phyloP scores from a whole-genome alignment of 2,329 filamentous ascomycete species.

The Sporothrix humicola region DNA sequence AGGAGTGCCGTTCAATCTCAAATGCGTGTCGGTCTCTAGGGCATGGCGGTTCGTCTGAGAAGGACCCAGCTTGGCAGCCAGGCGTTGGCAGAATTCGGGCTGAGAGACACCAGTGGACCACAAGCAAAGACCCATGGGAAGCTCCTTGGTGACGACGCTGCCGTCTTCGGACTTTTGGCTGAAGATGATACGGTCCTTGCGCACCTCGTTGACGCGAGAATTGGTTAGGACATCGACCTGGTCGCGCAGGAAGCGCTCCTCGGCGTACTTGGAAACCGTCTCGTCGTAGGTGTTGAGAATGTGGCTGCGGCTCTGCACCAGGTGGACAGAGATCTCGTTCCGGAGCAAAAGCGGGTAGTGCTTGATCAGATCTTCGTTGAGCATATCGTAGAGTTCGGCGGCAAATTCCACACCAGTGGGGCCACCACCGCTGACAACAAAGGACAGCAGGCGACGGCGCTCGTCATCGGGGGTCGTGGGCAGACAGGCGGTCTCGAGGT shows the following conservation, averaged over 20 bases:
- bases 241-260: conserved; percentile 88
- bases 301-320: conserved; percentile 92
- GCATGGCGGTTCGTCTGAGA: conserved; percentile 87
- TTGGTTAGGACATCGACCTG: conserved; percentile 92
- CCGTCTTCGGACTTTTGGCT: conserved; percentile 76
- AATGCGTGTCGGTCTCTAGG: conserved; percentile 91
- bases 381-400: conserved; percentile 90
- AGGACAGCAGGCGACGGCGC: conserved; percentile 83
- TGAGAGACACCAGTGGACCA: conserved; percentile 97
- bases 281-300: conserved; percentile 99
- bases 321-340: conserved; percentile 96
- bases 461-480: conserved; percentile 91
- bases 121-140: conserved; percentile 93
- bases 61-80: conserved; percentile 74
- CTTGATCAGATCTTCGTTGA: conserved; percentile 88
- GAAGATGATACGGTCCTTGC: conserved; percentile 83
- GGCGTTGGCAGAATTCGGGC: conserved; percentile 75
- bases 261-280: conserved; percentile 87
- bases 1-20: conserved; percentile 85
- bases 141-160: conserved; percentile 80
- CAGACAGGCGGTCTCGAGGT: conserved; percentile 89
- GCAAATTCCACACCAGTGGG: conserved; percentile 98
- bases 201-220: conserved; percentile 88
- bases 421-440: conserved; percentile 93
- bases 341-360: conserved; percentile 89